These are phyloP conservation scores for Ustilago nuda DNA, from an alignment of 1,284 basidiomycete species.

Conservation along the genomic window DNA sequence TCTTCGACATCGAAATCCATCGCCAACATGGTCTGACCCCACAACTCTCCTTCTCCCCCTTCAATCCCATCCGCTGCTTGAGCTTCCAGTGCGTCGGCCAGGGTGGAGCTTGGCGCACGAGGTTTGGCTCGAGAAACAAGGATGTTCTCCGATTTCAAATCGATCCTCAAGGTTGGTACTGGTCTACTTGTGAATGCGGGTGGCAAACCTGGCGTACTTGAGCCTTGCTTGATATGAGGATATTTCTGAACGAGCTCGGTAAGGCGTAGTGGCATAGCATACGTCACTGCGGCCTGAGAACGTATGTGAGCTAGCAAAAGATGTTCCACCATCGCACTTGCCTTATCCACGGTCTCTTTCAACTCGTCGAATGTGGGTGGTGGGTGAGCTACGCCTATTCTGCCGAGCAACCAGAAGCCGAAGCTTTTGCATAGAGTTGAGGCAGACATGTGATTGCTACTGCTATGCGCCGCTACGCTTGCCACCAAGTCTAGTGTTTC, in stretches of 20 bases:
- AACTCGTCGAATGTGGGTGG: conserved; percentile 48
- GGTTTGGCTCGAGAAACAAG: conserved; percentile 38
- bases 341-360: conserved; percentile 11
- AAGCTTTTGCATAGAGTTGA: conserved; percentile 40
- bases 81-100: conserved; percentile 50
- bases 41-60: conserved; percentile 36
- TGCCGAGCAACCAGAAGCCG: conserved; percentile 59
- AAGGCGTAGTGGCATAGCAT: conserved; percentile 53
- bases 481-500: conserved; percentile 55
- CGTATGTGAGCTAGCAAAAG: conserved; percentile 56
- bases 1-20: conserved; percentile 1
- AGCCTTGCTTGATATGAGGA: conserved; percentile 28
- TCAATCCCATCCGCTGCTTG: conserved; percentile 14
- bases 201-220: conserved; percentile 21
- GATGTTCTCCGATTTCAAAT: conserved; percentile 52
- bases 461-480: conserved; percentile 51
- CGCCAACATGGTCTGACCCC: conserved; percentile 35
- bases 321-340: conserved; percentile 47
- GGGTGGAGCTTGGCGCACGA: conserved; percentile 34
- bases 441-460: conserved; percentile 60
- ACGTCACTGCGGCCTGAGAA: conserved; percentile 48
- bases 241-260: conserved; percentile 54
- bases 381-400: conserved; percentile 49
- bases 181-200: conserved; percentile 28
- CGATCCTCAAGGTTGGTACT: conserved; percentile 38